These are phyloP conservation scores for Colletotrichum sp. DNA, from an alignment of 2,329 filamentous ascomycete species.

Conservation along the genomic window DNA sequence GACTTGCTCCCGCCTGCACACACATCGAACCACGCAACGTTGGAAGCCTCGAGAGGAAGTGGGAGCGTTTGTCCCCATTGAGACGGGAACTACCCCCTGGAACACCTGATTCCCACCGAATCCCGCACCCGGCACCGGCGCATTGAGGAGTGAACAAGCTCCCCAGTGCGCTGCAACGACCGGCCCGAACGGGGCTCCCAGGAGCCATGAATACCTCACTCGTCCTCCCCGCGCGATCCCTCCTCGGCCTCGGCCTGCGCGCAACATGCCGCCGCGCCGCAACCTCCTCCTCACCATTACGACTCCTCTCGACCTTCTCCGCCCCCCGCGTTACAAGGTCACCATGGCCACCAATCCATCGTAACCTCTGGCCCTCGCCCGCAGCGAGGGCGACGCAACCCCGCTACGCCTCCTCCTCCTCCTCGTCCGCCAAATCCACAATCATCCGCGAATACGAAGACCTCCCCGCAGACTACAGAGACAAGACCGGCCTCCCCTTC, in stretches of 20 bases:
- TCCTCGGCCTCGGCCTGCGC: slow-evolving; percentile 15
- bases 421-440: slow-evolving; percentile 10
- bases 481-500: slow-evolving; percentile 61
- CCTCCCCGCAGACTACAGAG: slow-evolving; percentile 62
- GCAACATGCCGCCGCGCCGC: not conserved
- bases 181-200: not conserved
- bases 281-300: not conserved
- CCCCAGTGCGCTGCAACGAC: slow-evolving; percentile 7
- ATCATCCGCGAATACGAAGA: slow-evolving; percentile 61
- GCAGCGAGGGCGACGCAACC: not conserved
- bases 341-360: not conserved
- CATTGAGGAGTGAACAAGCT: slow-evolving; percentile 11
- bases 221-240: slow-evolving; percentile 14
- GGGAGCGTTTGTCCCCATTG: not conserved
- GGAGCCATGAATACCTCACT: slow-evolving; percentile 22
- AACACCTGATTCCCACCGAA: not conserved
- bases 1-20: not conserved
- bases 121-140: not conserved
- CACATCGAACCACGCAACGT: not conserved
- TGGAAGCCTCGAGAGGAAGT: not conserved
- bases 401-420: not conserved
- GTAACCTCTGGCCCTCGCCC: slow-evolving; percentile 2
- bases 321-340: not conserved
- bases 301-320: slow-evolving; percentile 7
- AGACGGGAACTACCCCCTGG: not conserved